These are phyloP conservation scores for Candida bentonensis DNA, from an alignment of 805 yeast species.

Conservation along the genomic window DNA sequence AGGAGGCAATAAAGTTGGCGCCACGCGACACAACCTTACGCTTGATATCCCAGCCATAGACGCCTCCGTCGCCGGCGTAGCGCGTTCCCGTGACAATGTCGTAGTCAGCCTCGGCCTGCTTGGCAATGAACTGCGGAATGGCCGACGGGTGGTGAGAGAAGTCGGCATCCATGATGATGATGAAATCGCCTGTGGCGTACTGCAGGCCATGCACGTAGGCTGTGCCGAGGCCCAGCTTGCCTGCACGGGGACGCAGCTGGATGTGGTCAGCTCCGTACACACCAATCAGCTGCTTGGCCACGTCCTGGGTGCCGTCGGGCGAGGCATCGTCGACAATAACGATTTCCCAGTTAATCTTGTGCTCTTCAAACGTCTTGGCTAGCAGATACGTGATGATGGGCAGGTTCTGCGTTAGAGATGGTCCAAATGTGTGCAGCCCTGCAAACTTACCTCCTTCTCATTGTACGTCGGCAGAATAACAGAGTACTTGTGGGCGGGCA, in stretches of 20 bases:
- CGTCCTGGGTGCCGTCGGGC: conserved; percentile 70
- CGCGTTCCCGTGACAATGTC: conserved; percentile 42
- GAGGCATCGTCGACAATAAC: conserved; percentile 67
- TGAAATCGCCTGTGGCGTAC: conserved; percentile 58
- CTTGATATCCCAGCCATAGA: conserved; percentile 73
- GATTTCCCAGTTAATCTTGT: conserved; percentile 57
- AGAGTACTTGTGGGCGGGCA: conserved; percentile 39
- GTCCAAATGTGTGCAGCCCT: no score
- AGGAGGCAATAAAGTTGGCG: conserved; percentile 64
- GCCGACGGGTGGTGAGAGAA: conserved; percentile 66
- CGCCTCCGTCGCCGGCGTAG: conserved; percentile 72
- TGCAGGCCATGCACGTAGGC: conserved; percentile 70
- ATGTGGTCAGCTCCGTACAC: conserved; percentile 32
- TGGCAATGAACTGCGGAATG: conserved; percentile 57
- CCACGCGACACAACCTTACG: conserved; percentile 66
- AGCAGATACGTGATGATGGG: conserved; percentile 60
- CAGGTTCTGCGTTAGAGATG: conserved; percentile 23
- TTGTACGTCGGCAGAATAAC: conserved; percentile 69
- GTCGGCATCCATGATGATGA: conserved; percentile 74
- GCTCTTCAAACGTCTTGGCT: conserved; percentile 48
- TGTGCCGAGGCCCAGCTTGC: conserved; percentile 67
- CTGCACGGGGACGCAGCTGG: conserved; percentile 56
- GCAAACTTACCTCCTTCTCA: conserved; percentile 40
- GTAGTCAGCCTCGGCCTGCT: conserved; percentile 31
- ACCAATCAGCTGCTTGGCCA: conserved; percentile 45